Percentiles rank a stretch among this genome's conserved stretches.
Evolutionary conservation across 2,329 filamentous ascomycete species (phyloP).

Genomic region (Diaporthe citri): DNA sequence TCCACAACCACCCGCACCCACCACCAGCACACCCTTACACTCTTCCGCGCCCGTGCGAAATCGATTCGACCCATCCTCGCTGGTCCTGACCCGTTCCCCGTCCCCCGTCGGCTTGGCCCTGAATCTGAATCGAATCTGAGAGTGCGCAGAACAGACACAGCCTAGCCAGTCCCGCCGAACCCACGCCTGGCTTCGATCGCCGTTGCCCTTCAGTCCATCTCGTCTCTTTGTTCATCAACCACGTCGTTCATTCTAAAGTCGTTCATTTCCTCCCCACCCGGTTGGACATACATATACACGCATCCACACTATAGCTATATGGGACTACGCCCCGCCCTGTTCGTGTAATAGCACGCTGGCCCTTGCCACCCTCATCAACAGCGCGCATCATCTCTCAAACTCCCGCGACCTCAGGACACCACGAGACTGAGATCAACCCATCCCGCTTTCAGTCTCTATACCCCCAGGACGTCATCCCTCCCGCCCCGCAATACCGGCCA

Average conservation of each 20-base stretch:
- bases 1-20: constrained; percentile 29
- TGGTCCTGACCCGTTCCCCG: constrained; percentile 30
- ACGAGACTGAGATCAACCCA: constrained; percentile 4
- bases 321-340: constrained; percentile 21
- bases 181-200: constrained; percentile 33
- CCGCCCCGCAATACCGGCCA: constrained; percentile 28
- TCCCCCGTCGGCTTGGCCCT: constrained; percentile 31
- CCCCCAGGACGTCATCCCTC: constrained; percentile 10
- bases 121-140: constrained; percentile 32
- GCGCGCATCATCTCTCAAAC: not conserved
- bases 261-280: constrained; percentile 32
- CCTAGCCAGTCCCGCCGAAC: constrained; percentile 32
- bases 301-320: constrained; percentile 7
- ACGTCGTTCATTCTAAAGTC: constrained; percentile 35
- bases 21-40: constrained; percentile 20
- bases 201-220: constrained; percentile 28
- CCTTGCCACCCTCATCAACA: constrained; percentile 13
- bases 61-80: constrained; percentile 30
- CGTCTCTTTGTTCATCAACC: constrained; percentile 28
- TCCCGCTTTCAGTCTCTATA: constrained; percentile 9
- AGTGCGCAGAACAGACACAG: constrained; percentile 23
- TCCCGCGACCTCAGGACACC: not conserved
- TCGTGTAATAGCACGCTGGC: constrained; percentile 26
- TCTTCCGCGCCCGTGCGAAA: constrained; percentile 29
- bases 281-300: constrained; percentile 2